Evolutionary conservation across 495 filamentous ascomycete species (phyloP), one percentile per base, ranked within the genome.

Genomic region (Gamarada debralockiae): DNA sequence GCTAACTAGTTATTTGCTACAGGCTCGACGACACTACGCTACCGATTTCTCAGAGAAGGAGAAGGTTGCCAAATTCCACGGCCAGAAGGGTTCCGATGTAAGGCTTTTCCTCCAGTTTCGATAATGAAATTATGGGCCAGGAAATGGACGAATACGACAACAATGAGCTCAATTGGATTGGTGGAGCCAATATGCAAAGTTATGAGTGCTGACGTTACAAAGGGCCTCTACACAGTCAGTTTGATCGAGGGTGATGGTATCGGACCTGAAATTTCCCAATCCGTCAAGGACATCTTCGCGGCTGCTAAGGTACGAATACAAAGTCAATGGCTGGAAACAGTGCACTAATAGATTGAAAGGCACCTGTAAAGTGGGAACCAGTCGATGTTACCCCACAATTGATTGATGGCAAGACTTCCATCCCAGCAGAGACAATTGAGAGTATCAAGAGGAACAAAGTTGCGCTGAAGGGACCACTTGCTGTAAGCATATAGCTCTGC

Each of bases 211-310:
- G 44, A 54, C 36, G 37, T 50, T 43, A 41, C 29, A 48, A 64
- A 97, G 92, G 93, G 92, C 64, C 89, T 89, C 70, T 98, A 87
- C 80, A 89, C 85, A 38, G 92, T 97, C 63, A 93, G 90, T 62
- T 78, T 98, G 70, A 98, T 98, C 59, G 93, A 98, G 77, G 93
- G 93, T 74, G 93, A 97, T 65, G 93, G 93, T 69, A 98, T 98
- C 66, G 93, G 93, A 53, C 92, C 92, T 50, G 92, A 98, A 73
- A 97, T 98, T 65, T 84, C 93, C 57, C 89, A 95, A 71, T 92
- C 92, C 23, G 90, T 98, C 55, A 97, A 96, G 79, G 88, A 96
- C 68, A 97, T 98, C 70, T 98, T 95, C 74, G 78, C 84, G 57
- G 95, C 95, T 61, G 93, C 95, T 55, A 88, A 92, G 73, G 92